Conservation (phyloP, 306 rosid species). For the Boehmeria nivea region DNA sequence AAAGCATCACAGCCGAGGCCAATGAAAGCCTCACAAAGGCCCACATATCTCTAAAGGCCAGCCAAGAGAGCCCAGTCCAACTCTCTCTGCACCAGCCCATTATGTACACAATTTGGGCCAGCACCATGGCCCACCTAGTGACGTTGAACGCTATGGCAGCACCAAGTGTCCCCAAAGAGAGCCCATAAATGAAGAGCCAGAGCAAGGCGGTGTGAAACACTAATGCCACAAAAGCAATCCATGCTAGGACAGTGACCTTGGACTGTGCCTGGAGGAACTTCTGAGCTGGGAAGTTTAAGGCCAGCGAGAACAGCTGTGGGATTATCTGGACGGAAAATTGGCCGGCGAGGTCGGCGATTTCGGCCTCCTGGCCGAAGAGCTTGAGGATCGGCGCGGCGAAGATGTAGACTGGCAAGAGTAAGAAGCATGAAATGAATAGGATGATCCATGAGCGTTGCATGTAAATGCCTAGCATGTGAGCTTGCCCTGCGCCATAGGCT, state of each 20-base stretch:
- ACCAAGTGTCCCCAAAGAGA: slow-evolving; percentile 55
- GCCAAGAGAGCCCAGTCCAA: slow-evolving; percentile 68
- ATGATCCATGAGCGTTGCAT: slow-evolving; percentile 82
- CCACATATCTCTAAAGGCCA: slow-evolving; percentile 68
- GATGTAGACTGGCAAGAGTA: slow-evolving; percentile 57
- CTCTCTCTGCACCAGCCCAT: slow-evolving; percentile 62
- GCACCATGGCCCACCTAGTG: slow-evolving; percentile 49
- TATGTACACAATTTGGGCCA: slow-evolving; percentile 50
- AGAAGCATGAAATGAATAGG: slow-evolving; percentile 31
- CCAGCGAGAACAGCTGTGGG: slow-evolving; percentile 57
- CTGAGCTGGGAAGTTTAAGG: slow-evolving; percentile 60
- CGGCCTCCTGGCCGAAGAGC: slow-evolving; percentile 55
- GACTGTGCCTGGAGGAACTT: slow-evolving; percentile 79
- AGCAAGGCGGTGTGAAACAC: slow-evolving; percentile 41
- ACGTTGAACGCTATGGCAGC: slow-evolving; percentile 57
- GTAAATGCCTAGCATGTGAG: slow-evolving; percentile 63
- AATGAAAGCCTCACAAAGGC: slow-evolving; percentile 61
- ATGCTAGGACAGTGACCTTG: slow-evolving; percentile 50
- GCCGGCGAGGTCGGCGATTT: slow-evolving; percentile 65
- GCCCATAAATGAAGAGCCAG: slow-evolving; percentile 36
- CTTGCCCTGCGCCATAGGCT: slow-evolving; percentile 79
- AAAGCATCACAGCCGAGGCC: slow-evolving; percentile 74
- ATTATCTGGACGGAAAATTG: slow-evolving; percentile 36
- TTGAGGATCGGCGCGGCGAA: slow-evolving; percentile 56
- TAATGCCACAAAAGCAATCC: slow-evolving; percentile 53